These are phyloP conservation scores for Polyplosphaeria fusca DNA, from an alignment of 495 filamentous ascomycete genomes.

Conservation along the genomic window DNA sequence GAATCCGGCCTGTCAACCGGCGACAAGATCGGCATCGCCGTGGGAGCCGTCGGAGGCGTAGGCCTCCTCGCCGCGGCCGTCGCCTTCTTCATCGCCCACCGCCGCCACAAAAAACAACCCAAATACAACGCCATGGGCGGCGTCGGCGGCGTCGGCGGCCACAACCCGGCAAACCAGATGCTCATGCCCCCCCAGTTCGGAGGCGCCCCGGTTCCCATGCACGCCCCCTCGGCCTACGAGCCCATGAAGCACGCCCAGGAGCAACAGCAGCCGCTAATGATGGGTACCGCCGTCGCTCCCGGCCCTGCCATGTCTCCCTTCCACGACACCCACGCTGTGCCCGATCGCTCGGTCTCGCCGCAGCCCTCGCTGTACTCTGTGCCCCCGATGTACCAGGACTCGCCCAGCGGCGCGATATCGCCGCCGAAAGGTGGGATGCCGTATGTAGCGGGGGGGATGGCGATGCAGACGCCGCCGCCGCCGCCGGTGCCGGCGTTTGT, in stretches of 20 bases:
- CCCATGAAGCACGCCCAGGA: not conserved
- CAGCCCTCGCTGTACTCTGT: no score
- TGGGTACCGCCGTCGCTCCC: no score
- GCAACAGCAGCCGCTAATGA: not conserved
- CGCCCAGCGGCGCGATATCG: no score
- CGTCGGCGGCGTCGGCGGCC: not conserved
- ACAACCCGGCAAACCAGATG: not conserved
- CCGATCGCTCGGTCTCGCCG: no score
- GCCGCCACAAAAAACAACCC: not conserved
- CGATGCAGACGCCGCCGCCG: no score
- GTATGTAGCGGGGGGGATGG: no score
- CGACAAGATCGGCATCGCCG: not conserved
- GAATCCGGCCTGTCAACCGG: not conserved
- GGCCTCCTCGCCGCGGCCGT: not conserved
- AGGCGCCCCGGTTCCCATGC: not conserved
- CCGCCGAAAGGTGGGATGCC: no score
- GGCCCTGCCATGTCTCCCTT: no score
- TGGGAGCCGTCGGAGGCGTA: not conserved
- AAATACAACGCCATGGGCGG: conserved; percentile 4
- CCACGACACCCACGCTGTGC: no score
- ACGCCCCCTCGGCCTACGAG: not conserved
- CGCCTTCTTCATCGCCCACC: conserved; percentile 2
- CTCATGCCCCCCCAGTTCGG: not conserved
- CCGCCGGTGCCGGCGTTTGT: no score
- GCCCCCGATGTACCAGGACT: no score